Percentiles rank a stretch among this genome's conserved stretches.
These are phyloP conservation scores for Stachybotrys echinatus DNA, from an alignment of 2,329 filamentous ascomycete species.

Conservation along the genomic window DNA sequence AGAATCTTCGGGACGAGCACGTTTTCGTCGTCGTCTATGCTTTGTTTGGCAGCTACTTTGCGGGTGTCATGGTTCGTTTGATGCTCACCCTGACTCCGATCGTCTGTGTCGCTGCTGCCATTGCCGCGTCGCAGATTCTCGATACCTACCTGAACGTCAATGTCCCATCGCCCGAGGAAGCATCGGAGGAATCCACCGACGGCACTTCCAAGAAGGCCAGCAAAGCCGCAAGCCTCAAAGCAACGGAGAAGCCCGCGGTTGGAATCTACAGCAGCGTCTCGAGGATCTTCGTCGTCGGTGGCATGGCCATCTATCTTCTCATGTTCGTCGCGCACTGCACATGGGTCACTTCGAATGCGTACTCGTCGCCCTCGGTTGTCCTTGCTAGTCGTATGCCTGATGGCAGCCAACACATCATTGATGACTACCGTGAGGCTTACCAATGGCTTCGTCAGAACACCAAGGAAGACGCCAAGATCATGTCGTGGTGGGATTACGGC, in stretches of 20 bases:
- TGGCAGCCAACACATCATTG: constrained; percentile 96
- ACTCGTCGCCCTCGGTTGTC: constrained; percentile 96
- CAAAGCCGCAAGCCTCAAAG: constrained; percentile 55
- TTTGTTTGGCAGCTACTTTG: constrained; percentile 96
- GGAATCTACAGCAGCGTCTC: constrained; percentile 80
- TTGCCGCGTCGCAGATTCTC: constrained; percentile 81
- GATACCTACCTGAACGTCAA: constrained; percentile 74
- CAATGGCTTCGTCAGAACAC: constrained; percentile 99
- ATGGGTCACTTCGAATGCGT: constrained; percentile 98
- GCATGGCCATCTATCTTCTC: constrained; percentile 73
- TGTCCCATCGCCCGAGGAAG: constrained; percentile 50
- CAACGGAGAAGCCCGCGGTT: constrained; percentile 66
- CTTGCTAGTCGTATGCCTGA: constrained; percentile 88
- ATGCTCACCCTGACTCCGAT: constrained; percentile 97
- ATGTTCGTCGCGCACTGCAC: constrained; percentile 97
- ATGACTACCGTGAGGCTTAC: constrained; percentile 98
- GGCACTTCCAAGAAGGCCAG: constrained; percentile 51
- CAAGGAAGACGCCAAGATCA: constrained; percentile 89
- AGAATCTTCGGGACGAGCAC: constrained; percentile 88
- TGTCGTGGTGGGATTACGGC: constrained; percentile 99
- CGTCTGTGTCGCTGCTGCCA: constrained; percentile 88
- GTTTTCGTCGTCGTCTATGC: constrained; percentile 97
- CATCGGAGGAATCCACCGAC: constrained; percentile 37
- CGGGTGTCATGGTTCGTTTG: constrained; percentile 97
- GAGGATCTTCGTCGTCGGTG: constrained; percentile 70